These are phyloP conservation scores for Amanita thiersii DNA, from an alignment of 768 basidiomycete genomes.

Conservation along the genomic window DNA sequence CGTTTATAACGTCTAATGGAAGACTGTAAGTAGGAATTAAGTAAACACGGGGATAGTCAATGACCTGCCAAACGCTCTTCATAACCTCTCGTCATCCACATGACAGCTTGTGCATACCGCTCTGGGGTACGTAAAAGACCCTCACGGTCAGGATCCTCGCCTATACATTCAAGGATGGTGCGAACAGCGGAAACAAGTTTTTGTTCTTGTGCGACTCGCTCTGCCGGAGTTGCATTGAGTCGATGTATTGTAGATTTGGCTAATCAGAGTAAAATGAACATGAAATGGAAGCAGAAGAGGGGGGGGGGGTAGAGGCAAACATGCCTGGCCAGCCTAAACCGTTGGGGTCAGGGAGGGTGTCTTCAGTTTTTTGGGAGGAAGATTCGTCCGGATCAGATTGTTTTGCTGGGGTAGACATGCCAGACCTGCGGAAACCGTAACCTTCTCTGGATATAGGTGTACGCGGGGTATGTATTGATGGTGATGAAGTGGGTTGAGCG, in stretches of 20 bases:
- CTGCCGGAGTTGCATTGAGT: constrained; percentile 69
- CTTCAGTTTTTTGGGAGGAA: constrained; percentile 23
- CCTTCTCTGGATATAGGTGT: constrained; percentile 53
- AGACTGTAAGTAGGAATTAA: constrained; percentile 11
- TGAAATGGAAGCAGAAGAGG: too few species aligned
- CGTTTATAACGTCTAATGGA: constrained; percentile 86
- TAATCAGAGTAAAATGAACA: constrained; percentile 19
- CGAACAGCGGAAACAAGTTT: constrained; percentile 81
- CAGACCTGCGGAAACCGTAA: constrained; percentile 77
- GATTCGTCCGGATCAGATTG: constrained; percentile 28
- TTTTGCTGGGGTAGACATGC: constrained; percentile 51
- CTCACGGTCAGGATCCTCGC: constrained; percentile 95
- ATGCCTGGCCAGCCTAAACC: constrained; percentile 93
- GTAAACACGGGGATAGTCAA: constrained; percentile 14
- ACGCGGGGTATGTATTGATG: constrained; percentile 15
- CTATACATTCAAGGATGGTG: constrained; percentile 92
- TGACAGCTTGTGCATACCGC: constrained; percentile 90
- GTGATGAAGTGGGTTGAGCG: constrained; percentile 18
- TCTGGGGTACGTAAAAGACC: constrained; percentile 89
- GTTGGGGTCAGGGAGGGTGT: constrained; percentile 47
- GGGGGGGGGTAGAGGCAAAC: constrained; percentile 12
- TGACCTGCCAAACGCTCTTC: constrained; percentile 88
- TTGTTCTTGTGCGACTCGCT: constrained; percentile 63
- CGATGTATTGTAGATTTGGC: constrained; percentile 88
- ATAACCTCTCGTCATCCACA: constrained; percentile 99